Base-by-base conservation (phyloP, 2,329 filamentous ascomycete species). In the Hypoxylon sp. region DNA sequence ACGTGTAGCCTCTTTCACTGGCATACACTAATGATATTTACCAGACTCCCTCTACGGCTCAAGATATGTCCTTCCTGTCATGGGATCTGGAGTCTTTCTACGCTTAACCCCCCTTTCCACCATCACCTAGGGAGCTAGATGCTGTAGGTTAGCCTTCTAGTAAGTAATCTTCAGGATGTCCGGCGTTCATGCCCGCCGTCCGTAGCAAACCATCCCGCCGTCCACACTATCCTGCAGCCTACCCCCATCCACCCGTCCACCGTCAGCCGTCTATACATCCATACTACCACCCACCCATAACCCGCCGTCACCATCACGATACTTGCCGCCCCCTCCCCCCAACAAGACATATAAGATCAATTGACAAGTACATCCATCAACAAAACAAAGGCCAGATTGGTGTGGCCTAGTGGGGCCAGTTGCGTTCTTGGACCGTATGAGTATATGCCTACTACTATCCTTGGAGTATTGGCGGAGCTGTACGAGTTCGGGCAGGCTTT, bases 321-420 rank as follows among this genome's bases (percentile, higher is more conserved):
- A 23, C 23, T 23, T 23, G 23, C 23, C 5, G 5, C n/a, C 38
- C 38, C 14, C n/a, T n/a, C 38, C n/a, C 38, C 38, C 14, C 1
- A 10, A 7, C n/a, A 43, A 11, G 17, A 21, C 38, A 43, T 43
- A 43, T 43, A 43, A 11, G 38, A 1, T 19, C 14, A 43, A 43
- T 10, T 43, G 9, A 11, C n/a, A 21, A 2, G 9, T 21, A 9
- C n/a, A 43, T 11, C n/a, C 10, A 9, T 21, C 7, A 43, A 43
- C 38, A 43, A 21, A 3, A 21, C 19, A 23, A 55, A 25, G 51
- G 51, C 34, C n/a, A 14, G 23, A 55, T 23, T 55, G 51, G 51
- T 10, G 51, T 55, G 51, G 36, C 10, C 36, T 30, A 55, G 51
- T 13, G 51, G 36, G 38, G 38, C 17, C 7, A 10, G 38, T 21